A percentile compares a stretch with the other conserved stretches of the same genome.
Evolutionary conservation across 2,329 filamentous ascomycete genomes (phyloP).

Genomic region (Exophiala spinifera): DNA sequence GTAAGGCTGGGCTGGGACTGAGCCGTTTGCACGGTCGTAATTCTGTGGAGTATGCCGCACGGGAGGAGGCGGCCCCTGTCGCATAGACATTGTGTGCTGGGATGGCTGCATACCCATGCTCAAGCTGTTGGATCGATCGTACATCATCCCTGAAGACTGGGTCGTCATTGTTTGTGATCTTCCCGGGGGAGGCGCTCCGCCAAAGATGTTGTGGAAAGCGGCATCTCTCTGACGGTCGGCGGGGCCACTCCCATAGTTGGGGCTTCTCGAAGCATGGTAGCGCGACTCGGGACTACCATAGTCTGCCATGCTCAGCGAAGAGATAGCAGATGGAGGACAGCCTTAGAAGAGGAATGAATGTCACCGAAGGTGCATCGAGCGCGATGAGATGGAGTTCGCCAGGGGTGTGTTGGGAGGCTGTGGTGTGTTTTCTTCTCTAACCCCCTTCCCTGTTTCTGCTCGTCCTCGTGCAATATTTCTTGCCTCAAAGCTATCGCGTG

Average conservation of each 20-base stretch:
- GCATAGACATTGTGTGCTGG: constrained; percentile 41
- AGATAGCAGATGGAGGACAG: constrained; percentile 25
- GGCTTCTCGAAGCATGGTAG: constrained; percentile 50
- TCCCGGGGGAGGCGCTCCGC: constrained; percentile 76
- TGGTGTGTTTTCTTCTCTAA: constrained; percentile 4
- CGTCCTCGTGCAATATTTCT: constrained; percentile 1
- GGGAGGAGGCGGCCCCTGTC: constrained; percentile 41
- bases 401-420: not conserved
- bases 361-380: constrained; percentile 21
- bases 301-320: constrained; percentile 55
- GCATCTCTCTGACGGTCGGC: constrained; percentile 75
- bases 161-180: constrained; percentile 95
- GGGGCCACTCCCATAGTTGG: constrained; percentile 52
- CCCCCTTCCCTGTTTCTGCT: constrained; percentile 1
- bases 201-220: constrained; percentile 95
- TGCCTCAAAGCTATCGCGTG: constrained; percentile 4
- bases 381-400: not conserved
- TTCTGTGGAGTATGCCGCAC: constrained; percentile 45
- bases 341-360: constrained; percentile 4
- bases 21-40: constrained; percentile 43
- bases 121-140: constrained; percentile 78
- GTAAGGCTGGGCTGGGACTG: constrained; percentile 35
- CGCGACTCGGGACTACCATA: constrained; percentile 61
- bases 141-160: constrained; percentile 60
- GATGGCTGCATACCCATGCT: constrained; percentile 47